phyloP scores from a whole-genome alignment of 805 yeast species.

The Tanozyma kutaoensis region DNA sequence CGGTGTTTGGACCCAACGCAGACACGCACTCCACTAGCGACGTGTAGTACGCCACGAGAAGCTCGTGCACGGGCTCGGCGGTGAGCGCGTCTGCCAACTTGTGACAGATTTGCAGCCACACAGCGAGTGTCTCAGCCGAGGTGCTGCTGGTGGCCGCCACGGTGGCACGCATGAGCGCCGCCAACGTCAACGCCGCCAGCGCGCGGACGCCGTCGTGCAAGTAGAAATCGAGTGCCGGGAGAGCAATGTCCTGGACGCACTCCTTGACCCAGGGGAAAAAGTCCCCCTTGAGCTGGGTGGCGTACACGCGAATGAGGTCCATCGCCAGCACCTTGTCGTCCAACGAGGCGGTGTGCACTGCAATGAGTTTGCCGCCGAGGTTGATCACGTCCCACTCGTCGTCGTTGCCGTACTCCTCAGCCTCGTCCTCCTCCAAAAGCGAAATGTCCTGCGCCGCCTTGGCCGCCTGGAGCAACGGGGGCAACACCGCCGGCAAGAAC shows the following conservation, averaged over 20 bases:
- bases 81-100: conserved; percentile 57
- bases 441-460: conserved; percentile 84
- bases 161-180: conserved; percentile 58
- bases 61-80: conserved; percentile 73
- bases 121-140: conserved; percentile 44
- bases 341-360: conserved; percentile 85
- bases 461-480: conserved; percentile 79
- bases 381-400: conserved; percentile 95
- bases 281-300: conserved; percentile 67
- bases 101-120: conserved; percentile 62
- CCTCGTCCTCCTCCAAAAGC: conserved; percentile 78
- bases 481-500: conserved; percentile 70
- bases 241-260: conserved; percentile 61
- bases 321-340: conserved; percentile 92
- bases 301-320: conserved; percentile 75
- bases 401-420: conserved; percentile 65
- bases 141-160: conserved; percentile 42
- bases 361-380: conserved; percentile 82
- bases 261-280: conserved; percentile 77
- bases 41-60: conserved; percentile 65
- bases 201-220: conserved; percentile 91
- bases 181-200: conserved; percentile 76
- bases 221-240: conserved; percentile 85
- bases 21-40: conserved; percentile 56
- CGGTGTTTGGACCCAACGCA: conserved; percentile 51